Evolutionary conservation across 2,329 filamentous ascomycete species (phyloP), one percentile per base, ranked within the genome.

Genomic region (Trichophyton mentagrophytes): DNA sequence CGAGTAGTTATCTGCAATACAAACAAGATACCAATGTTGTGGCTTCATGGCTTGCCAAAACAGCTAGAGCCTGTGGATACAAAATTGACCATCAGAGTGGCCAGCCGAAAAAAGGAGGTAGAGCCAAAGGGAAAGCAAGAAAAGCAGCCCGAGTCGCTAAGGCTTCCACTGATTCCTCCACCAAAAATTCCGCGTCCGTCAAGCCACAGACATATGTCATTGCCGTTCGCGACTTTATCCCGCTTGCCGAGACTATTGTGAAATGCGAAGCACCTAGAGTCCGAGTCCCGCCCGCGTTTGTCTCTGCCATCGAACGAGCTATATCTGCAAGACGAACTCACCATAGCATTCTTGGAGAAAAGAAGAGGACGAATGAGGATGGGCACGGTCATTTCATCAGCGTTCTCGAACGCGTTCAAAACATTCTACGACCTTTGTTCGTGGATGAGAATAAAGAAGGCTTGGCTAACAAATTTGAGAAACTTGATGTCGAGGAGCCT

Each of bases 401-500:
- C 6, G 40, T 64, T 1, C 44, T 64, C 3, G 59, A 61, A 25
- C 59, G 30, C 6, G 59, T 63, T 22, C 59, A 53, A 7, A 51
- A 61, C 25, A 36, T 60, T 25, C 60, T 63, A 33, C 59, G 27
- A 13, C 61, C 61, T 20, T 58, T 58, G 22, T 27, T 61, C 36
- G 15, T 25, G 36, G 22, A 9, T 7, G 27, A 62, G 20, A 40
- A 27, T 3, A 13, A 44, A 9, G 44, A 56, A 13, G 47, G 61
- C 22, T 7, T 57, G 20, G 17, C 55, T 17, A 76, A 74, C 61
- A 67, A 67, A 20, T 78, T 78, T 61, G 68, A 67, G 1, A 56
- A 62, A 2, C 65, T 78, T 8, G 64, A 68, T 1, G 62, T 77
- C 11, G 68, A 76, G 46, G 75, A 77, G 25, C 69, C 74, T 1